phyloP scores from a whole-genome alignment of 164 flowering plant genomes.

The Tetrastigma voinierianum region DNA sequence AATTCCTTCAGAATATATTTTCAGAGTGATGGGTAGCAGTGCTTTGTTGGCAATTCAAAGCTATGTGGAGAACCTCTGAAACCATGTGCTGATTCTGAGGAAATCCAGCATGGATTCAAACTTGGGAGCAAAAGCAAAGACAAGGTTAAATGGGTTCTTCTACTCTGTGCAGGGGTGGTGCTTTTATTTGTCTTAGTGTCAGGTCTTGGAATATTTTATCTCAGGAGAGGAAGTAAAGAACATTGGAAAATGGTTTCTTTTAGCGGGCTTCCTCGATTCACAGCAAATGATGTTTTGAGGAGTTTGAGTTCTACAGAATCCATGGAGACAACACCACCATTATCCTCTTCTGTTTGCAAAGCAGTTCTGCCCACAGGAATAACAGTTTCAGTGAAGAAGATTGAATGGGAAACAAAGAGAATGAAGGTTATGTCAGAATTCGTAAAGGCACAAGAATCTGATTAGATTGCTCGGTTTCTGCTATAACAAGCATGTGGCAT shows the following conservation, averaged over 20 bases:
- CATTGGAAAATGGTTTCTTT: constrained; percentile 78
- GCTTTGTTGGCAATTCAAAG: constrained; percentile 68
- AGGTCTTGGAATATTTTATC: constrained; percentile 43
- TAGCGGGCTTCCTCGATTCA: constrained; percentile 73
- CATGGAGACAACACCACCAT: constrained; percentile 24
- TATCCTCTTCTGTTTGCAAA: constrained; percentile 47
- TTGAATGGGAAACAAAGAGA: constrained; percentile 55
- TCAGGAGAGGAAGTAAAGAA: constrained; percentile 39
- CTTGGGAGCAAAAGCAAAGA: constrained; percentile 41
- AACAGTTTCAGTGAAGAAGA: constrained; percentile 71
- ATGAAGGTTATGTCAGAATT: constrained; percentile 37
- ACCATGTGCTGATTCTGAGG: constrained; percentile 48
- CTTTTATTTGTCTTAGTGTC: constrained; percentile 34
- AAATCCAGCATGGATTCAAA: constrained; percentile 23
- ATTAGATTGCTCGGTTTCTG: constrained; percentile 75
- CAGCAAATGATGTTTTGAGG: constrained; percentile 68
- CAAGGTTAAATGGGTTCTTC: constrained; percentile 48
- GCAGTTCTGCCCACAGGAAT: constrained; percentile 80
- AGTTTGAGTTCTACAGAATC: constrained; percentile 53
- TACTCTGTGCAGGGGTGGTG: constrained; percentile 50
- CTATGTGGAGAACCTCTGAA: constrained; percentile 79
- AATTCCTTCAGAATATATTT: constrained; percentile 49
- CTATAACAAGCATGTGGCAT: constrained; percentile 57
- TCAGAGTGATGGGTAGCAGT: constrained; percentile 56
- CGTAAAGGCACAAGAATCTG: too few species aligned